phyloP scores from a whole-genome alignment of 345 rosid genomes.

The Erysimum cheiranthoides region DNA sequence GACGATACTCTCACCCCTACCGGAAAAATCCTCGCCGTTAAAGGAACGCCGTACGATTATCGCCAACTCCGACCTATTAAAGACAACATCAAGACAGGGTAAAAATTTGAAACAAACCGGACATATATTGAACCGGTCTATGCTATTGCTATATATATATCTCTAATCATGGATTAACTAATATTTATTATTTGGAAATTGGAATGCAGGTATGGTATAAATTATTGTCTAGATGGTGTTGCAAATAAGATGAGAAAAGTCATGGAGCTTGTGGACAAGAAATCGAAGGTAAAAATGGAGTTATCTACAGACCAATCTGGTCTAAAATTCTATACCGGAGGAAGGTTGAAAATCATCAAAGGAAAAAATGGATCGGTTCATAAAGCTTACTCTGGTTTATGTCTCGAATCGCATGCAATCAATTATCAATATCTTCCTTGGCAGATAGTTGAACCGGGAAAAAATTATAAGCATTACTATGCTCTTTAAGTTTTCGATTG shows the following conservation, averaged over 20 bases:
- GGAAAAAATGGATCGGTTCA: not conserved
- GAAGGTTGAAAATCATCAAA: not conserved
- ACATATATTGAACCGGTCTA: not conserved
- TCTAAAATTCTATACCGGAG: not conserved
- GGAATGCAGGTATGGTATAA: conserved; percentile 8
- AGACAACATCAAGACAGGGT: not conserved
- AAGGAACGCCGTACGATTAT: not conserved
- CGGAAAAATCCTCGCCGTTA: not conserved
- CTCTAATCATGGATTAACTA: not conserved
- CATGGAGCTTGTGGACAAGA: conserved; percentile 8
- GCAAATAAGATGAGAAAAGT: conserved; percentile 14
- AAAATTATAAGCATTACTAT: not conserved
- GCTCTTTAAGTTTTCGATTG: conserved; percentile 2
- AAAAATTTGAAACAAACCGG: not conserved
- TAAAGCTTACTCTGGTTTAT: conserved; percentile 4
- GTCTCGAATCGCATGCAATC: conserved; percentile 16
- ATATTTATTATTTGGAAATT: not conserved
- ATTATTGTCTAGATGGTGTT: conserved; percentile 9
- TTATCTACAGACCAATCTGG: conserved; percentile 1
- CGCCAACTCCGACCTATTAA: conserved; percentile 11
- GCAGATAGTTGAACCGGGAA: not conserved
- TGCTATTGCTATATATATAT: not conserved
- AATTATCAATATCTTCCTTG: not conserved
- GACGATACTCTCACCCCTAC: conserved; percentile 1
- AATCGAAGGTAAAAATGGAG: not conserved